Conservation (phyloP, 2,329 filamentous ascomycete genomes). For the Aquanectria penicillioides region DNA sequence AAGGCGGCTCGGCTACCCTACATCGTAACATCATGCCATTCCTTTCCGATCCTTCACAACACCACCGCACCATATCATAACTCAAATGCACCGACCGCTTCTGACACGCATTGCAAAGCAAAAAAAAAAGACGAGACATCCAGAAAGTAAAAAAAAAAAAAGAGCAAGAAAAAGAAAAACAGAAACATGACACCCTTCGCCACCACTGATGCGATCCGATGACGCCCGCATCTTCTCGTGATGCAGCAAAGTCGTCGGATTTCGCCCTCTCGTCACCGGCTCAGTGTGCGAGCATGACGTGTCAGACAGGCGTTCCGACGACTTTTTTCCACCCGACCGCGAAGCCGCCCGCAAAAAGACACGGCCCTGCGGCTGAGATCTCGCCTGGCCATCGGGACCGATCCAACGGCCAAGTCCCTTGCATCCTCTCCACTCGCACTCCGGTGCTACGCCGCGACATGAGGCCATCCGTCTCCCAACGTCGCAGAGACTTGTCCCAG, state of each 20-base stretch:
- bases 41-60: not conserved
- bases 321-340: not conserved
- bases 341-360: conserved; percentile 10
- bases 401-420: conserved; percentile 30
- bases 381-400: conserved; percentile 12
- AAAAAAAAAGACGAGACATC: not conserved
- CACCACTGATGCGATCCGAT: not conserved
- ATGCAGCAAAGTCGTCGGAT: not conserved
- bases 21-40: not conserved
- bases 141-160: too few species aligned
- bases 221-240: conserved; percentile 2
- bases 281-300: conserved; percentile 23
- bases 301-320: conserved; percentile 21
- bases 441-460: conserved; percentile 25
- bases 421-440: conserved; percentile 19
- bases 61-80: not conserved
- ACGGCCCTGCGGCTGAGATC: conserved; percentile 14
- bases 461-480: conserved; percentile 27
- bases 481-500: not conserved
- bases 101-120: not conserved
- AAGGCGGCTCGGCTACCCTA: conserved; percentile 3
- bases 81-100: too few species aligned
- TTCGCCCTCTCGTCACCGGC: not conserved
- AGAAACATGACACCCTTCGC: too few species aligned
- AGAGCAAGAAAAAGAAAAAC: too few species aligned